These are phyloP conservation scores for Microbotryum saponariae DNA, from an alignment of 1,284 basidiomycete species.

Conservation along the genomic window DNA sequence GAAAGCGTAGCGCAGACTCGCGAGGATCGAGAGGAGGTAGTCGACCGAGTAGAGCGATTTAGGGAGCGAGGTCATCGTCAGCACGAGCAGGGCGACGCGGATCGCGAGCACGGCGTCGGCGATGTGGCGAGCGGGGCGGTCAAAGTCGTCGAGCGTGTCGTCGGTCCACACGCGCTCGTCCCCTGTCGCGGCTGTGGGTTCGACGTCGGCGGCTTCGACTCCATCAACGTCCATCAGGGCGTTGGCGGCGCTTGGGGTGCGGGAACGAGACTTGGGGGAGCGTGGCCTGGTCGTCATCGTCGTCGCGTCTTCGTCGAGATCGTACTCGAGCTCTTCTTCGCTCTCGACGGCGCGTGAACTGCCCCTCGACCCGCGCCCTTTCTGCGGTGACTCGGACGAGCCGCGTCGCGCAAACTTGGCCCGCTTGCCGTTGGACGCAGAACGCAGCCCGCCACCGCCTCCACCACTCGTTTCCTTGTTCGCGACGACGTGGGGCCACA, in stretches of 20 bases:
- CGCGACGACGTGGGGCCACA: constrained; percentile 49
- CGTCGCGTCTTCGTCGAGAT: constrained; percentile 41
- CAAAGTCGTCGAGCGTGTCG: neutral
- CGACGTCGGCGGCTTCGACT: neutral
- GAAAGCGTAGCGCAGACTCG: constrained; percentile 47
- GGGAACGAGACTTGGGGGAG: constrained; percentile 17
- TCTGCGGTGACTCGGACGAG: constrained; percentile 12
- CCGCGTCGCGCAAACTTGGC: neutral
- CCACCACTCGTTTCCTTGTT: constrained; percentile 21
- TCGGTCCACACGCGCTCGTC: constrained; percentile 16
- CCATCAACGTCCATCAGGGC: neutral
- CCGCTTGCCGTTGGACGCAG: neutral
- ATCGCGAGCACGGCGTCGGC: constrained; percentile 20
- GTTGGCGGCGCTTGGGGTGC: neutral
- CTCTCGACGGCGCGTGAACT: constrained; percentile 39
- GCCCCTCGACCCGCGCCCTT: constrained; percentile 40
- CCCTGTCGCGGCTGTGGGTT: too few species aligned
- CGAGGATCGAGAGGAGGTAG: constrained; percentile 57
- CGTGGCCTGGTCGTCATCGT: constrained; percentile 38
- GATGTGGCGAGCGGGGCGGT: constrained; percentile 4
- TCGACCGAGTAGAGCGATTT: constrained; percentile 28
- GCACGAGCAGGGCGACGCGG: constrained; percentile 20
- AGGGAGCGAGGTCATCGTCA: constrained; percentile 17
- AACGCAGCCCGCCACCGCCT: constrained; percentile 5
- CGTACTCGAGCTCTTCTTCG: constrained; percentile 42